These are phyloP conservation scores for Ophiostoma australiae DNA, from an alignment of 2,329 filamentous ascomycete species.

Conservation along the genomic window DNA sequence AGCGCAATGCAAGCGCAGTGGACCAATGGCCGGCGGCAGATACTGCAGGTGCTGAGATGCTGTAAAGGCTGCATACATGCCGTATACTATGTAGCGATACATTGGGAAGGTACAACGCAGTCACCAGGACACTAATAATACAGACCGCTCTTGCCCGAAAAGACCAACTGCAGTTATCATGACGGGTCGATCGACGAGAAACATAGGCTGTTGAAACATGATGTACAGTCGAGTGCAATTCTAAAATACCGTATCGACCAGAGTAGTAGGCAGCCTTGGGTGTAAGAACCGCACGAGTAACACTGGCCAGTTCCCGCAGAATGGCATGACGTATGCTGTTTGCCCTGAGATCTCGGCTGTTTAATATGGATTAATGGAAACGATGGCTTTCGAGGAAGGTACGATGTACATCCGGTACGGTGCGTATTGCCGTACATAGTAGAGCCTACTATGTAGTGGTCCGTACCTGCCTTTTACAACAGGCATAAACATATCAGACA, in stretches of 20 bases:
- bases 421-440: no score
- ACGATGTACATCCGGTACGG: no score
- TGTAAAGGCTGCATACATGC: background rate
- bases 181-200: background rate
- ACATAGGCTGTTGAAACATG: background rate
- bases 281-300: constrained; percentile 3
- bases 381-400: background rate
- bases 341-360: constrained; percentile 5
- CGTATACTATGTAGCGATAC: background rate
- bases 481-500: no score
- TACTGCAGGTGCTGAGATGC: background rate
- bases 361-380: constrained; percentile 8
- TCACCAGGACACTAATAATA: background rate
- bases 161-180: background rate
- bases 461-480: no score
- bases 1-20: background rate
- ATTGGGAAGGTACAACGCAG: background rate
- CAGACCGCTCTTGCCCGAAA: constrained; percentile 1
- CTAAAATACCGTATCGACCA: background rate
- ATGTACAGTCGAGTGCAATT: background rate
- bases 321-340: constrained; percentile 14
- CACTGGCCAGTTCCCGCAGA: background rate
- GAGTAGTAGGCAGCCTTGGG: background rate
- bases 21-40: background rate
- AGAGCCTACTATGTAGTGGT: no score